Evolutionary conservation across 2,329 filamentous ascomycete genomes (phyloP).

Genomic region (Aspergillus clavatus): DNA sequence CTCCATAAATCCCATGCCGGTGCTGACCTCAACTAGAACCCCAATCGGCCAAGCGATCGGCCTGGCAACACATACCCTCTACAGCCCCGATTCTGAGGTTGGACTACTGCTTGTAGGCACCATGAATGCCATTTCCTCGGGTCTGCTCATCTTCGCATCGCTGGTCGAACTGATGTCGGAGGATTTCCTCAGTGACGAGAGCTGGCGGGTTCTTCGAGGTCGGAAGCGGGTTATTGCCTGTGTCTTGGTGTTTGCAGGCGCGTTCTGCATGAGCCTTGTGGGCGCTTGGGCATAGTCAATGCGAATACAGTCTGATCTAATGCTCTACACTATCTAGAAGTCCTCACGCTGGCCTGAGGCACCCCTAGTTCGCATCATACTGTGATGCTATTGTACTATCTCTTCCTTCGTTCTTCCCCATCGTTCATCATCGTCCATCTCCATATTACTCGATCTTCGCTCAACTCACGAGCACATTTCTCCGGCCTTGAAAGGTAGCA

Average conservation of each 20-base stretch:
- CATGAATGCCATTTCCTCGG: slow-evolving; percentile 79
- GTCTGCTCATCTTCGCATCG: slow-evolving; percentile 69
- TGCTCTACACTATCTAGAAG: no score
- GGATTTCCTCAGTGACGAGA: slow-evolving; percentile 72
- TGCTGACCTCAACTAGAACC: slow-evolving; percentile 49
- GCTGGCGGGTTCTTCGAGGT: slow-evolving; percentile 62
- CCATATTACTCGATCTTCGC: no score
- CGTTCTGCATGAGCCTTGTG: slow-evolving; percentile 65
- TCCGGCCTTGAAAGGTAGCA: no score
- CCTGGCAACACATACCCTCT: slow-evolving; percentile 67
- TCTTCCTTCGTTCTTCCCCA: no score
- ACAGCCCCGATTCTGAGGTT: slow-evolving; percentile 66
- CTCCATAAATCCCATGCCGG: neutral
- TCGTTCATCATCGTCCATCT: no score
- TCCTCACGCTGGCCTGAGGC: no score
- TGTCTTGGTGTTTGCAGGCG: slow-evolving; percentile 58
- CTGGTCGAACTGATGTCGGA: slow-evolving; percentile 73
- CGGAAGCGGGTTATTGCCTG: slow-evolving; percentile 59
- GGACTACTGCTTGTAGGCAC: slow-evolving; percentile 72
- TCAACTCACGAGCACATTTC: no score
- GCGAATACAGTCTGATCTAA: no score
- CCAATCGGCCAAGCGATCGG: slow-evolving; percentile 75
- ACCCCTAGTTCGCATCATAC: no score
- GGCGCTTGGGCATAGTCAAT: slow-evolving; percentile 63
- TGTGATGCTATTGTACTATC: no score